Conservation (phyloP, 345 rosid species). For the Dimocarpus longan region DNA sequence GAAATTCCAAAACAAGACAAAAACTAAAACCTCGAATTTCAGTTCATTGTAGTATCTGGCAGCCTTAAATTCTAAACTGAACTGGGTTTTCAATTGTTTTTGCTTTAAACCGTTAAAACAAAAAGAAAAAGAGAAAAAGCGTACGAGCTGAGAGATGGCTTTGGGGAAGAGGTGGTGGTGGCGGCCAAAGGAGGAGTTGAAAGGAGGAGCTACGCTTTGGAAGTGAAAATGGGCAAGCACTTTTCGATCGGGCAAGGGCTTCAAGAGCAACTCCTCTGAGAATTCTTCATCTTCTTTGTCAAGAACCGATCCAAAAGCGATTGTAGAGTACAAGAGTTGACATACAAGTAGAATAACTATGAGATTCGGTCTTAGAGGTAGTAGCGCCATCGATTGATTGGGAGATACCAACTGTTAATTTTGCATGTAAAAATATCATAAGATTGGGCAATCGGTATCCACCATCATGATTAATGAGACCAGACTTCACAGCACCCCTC, state of each 20-base stretch:
- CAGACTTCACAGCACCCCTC: neutral
- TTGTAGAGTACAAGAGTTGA: constrained; percentile 7
- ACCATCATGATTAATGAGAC: constrained; percentile 1
- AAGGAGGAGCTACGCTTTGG: constrained; percentile 60
- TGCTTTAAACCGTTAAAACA: neutral
- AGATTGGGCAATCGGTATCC: constrained; percentile 15
- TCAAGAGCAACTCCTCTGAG: constrained; percentile 68
- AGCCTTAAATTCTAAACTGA: neutral
- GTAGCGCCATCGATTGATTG: constrained; percentile 36
- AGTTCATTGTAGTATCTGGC: neutral
- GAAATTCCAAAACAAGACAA: constrained; percentile 3
- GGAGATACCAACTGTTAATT: neutral
- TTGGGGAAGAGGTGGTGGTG: constrained; percentile 98
- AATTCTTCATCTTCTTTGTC: constrained; percentile 57
- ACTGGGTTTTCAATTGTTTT: neutral
- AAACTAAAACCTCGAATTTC: neutral
- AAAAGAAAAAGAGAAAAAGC: neutral
- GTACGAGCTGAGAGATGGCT: constrained; percentile 91
- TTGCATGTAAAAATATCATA: neutral
- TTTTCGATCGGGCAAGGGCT: constrained; percentile 85
- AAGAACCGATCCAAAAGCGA: constrained; percentile 44
- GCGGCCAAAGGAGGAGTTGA: constrained; percentile 71
- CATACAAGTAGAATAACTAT: constrained; percentile 22
- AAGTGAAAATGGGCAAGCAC: constrained; percentile 88
- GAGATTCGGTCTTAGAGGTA: constrained; percentile 18